Evolutionary conservation across 2,329 filamentous ascomycete genomes (phyloP).

Genomic region (Colletotrichum trifolii): DNA sequence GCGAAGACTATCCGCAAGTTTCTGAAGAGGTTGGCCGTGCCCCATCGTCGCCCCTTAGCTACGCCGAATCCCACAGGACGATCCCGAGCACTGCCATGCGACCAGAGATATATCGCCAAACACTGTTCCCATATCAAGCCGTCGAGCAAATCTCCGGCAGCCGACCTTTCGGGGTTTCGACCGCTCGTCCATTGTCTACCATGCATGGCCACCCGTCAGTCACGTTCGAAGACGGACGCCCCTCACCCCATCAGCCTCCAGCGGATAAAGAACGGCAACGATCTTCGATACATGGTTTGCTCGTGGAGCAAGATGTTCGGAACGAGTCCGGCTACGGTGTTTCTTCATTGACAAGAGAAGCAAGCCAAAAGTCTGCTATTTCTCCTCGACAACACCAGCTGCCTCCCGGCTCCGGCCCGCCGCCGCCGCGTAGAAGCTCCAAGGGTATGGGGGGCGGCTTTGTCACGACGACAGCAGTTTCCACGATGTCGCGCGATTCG

Average conservation of each 20-base stretch:
- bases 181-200: conserved; percentile 28
- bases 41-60: conserved; percentile 41
- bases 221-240: conserved; percentile 38
- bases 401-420: conserved; percentile 66
- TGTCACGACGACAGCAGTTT: conserved; percentile 55
- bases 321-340: conserved; percentile 68
- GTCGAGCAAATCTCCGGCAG: conserved; percentile 17
- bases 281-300: conserved; percentile 65
- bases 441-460: conserved; percentile 73
- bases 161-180: conserved; percentile 10
- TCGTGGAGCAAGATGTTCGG: conserved; percentile 72
- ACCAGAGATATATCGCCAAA: conserved; percentile 30
- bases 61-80: conserved; percentile 27
- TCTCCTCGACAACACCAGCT: conserved; percentile 65
- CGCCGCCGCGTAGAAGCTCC: conserved; percentile 82
- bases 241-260: conserved; percentile 58
- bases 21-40: conserved; percentile 38
- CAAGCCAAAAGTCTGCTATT: conserved; percentile 75
- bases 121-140: conserved; percentile 22
- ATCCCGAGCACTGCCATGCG: conserved; percentile 29
- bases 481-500: conserved; percentile 49
- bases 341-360: conserved; percentile 71
- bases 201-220: conserved; percentile 40
- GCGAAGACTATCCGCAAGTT: neutral
- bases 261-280: conserved; percentile 68